Percentiles rank a stretch among this genome's conserved stretches.
Evolutionary conservation across 108 stramenopile species (phyloP).

Genomic region (Skeletonema menzelii): DNA sequence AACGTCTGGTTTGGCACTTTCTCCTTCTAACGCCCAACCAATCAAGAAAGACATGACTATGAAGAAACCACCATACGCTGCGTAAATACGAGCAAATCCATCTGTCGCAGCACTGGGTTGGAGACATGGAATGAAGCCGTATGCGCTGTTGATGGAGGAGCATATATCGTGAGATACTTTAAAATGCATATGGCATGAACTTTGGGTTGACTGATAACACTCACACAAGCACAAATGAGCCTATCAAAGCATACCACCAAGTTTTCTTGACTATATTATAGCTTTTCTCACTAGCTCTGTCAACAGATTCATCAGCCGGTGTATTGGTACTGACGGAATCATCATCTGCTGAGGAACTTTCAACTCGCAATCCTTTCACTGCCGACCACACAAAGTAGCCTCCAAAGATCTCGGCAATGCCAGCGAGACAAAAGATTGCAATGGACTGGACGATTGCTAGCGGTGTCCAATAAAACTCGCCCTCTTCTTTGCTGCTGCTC

Average conservation of each 20-base stretch:
- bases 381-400: constrained; percentile 82
- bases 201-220: background rate
- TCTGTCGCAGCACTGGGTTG: constrained; percentile 62
- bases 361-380: constrained; percentile 26
- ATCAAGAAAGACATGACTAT: constrained; percentile 72
- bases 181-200: too few species aligned
- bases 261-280: constrained; percentile 39
- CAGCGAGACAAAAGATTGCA: constrained; percentile 62
- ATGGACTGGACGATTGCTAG: constrained; percentile 55
- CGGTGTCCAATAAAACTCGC: constrained; percentile 62
- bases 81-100: constrained; percentile 82
- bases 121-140: constrained; percentile 76
- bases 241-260: constrained; percentile 78
- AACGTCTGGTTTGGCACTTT: constrained; percentile 58
- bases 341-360: background rate
- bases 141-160: constrained; percentile 21
- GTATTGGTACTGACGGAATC: too few species aligned
- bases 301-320: background rate
- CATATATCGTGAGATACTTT: too few species aligned
- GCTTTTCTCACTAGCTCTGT: background rate
- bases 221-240: constrained; percentile 48
- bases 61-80: constrained; percentile 85
- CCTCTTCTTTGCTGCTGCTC: constrained; percentile 12
- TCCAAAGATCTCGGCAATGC: constrained; percentile 73
- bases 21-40: constrained; percentile 79